Conservation (phyloP, 345 rosid genomes). For the Eucalyptus polyanthemos region DNA sequence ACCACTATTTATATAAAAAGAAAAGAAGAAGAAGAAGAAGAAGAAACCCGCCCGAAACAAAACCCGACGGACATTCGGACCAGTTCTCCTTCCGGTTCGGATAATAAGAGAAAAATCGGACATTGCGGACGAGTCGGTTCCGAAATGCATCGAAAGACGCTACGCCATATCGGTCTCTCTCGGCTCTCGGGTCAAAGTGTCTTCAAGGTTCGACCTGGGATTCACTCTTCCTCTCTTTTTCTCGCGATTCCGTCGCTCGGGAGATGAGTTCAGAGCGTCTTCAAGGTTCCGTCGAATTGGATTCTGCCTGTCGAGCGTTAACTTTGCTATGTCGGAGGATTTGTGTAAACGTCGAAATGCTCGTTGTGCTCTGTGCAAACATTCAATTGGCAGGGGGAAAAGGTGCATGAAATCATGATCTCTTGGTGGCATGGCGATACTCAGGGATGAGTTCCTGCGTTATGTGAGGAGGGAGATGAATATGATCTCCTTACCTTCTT, state of each 20-base stretch:
- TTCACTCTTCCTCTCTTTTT: neutral
- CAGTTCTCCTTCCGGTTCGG: too few relatives aligned
- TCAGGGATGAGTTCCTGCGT: neutral
- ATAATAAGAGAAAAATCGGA: too few relatives aligned
- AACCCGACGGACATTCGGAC: neutral
- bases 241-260: neutral
- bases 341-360: neutral
- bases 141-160: too few relatives aligned
- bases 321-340: neutral
- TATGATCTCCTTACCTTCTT: neutral
- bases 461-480: neutral
- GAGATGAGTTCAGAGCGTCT: neutral
- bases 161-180: too few relatives aligned
- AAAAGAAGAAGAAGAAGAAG: too few relatives aligned
- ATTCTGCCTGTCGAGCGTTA: neutral
- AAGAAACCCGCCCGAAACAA: too few relatives aligned
- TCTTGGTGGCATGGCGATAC: neutral
- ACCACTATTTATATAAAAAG: neutral
- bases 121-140: too few relatives aligned
- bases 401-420: neutral
- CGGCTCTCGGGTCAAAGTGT: too few relatives aligned
- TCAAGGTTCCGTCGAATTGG: neutral
- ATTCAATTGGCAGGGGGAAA: neutral
- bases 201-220: neutral
- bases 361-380: neutral